Evolutionary conservation across 1,139 yeast genomes (phyloP).

Genomic region (Groenewaldozyma sp.): DNA sequence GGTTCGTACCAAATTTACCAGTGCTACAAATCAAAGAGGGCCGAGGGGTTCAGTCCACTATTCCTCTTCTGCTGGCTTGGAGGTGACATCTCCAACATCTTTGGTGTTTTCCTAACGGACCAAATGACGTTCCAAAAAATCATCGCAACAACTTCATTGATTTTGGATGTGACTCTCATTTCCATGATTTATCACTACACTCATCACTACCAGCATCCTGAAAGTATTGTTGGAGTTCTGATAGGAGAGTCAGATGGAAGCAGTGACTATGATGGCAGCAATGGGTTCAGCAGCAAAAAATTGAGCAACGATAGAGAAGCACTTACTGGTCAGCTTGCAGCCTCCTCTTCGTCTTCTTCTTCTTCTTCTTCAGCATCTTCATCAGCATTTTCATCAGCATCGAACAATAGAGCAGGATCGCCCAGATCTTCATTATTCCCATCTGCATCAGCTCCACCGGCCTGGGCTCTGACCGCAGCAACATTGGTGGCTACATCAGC

Average conservation of each 20-base stretch:
- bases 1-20: conserved; percentile 26
- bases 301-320: not conserved
- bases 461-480: not conserved
- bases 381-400: no score
- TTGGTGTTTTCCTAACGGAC: conserved; percentile 26
- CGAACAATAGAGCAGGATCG: not conserved
- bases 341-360: not conserved
- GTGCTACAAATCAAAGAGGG: conserved; percentile 21
- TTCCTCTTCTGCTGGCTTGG: conserved; percentile 25
- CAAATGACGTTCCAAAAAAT: conserved; percentile 27
- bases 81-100: conserved; percentile 26
- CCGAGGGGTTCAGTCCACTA: conserved; percentile 27
- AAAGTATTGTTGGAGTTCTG: not conserved
- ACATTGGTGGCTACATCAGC: not conserved
- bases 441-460: not conserved
- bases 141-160: conserved; percentile 20
- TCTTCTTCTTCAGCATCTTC: not conserved
- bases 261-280: not conserved
- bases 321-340: not conserved
- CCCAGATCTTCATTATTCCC: not conserved
- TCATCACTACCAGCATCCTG: conserved; percentile 4
- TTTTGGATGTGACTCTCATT: conserved; percentile 21
- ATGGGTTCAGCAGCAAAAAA: not conserved
- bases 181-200: conserved; percentile 23
- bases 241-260: not conserved